These are phyloP conservation scores for Logfia minima DNA, from an alignment of 129 eudicot species.

Conservation along the genomic window DNA sequence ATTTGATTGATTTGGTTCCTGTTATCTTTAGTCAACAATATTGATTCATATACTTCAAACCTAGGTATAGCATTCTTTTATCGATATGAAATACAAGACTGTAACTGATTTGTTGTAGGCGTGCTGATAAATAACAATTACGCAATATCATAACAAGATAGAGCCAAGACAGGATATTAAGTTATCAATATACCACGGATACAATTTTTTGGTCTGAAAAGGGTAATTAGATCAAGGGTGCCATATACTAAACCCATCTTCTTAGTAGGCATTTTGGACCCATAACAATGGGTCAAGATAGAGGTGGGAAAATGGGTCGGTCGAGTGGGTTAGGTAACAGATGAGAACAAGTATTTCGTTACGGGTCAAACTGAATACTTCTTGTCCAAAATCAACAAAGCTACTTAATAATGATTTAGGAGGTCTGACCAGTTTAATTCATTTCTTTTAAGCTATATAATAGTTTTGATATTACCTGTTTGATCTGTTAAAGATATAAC, in stretches of 20 bases:
- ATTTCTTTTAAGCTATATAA: neutral
- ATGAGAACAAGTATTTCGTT: no score
- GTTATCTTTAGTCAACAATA: neutral
- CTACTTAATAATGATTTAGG: neutral
- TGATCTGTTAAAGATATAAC: neutral
- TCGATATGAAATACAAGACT: neutral
- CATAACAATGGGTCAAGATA: neutral
- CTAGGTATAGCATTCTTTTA: neutral
- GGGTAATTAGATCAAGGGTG: neutral
- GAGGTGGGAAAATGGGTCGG: neutral
- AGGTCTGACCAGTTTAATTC: neutral
- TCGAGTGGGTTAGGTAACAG: neutral
- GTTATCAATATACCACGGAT: neutral
- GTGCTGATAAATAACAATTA: neutral
- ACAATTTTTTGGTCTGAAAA: neutral
- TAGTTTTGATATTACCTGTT: neutral
- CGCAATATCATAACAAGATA: neutral
- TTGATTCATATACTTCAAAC: neutral
- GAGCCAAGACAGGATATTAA: neutral
- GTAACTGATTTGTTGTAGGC: neutral
- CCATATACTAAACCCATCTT: neutral
- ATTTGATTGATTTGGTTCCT: neutral
- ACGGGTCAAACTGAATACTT: no score
- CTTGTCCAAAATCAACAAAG: neutral
- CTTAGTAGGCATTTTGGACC: neutral